These are phyloP conservation scores for Raffaelea deltoideospora DNA, from an alignment of 2,329 filamentous ascomycete genomes.

Conservation along the genomic window DNA sequence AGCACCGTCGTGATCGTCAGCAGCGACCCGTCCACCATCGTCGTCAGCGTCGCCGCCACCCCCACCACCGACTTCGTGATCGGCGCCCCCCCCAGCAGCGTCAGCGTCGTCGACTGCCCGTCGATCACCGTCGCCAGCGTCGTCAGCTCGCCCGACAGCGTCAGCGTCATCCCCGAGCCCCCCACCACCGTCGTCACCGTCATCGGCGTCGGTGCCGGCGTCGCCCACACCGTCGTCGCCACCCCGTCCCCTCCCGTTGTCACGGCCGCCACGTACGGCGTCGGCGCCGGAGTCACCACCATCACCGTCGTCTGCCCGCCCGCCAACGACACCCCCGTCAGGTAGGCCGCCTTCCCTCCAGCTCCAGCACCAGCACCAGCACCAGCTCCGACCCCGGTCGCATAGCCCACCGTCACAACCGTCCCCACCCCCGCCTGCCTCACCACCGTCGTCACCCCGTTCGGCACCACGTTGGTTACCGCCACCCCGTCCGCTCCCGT, in stretches of 20 bases:
- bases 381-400: slow-evolving; percentile 4
- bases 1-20: not conserved
- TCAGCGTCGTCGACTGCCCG: slow-evolving; percentile 13
- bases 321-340: too few relatives aligned
- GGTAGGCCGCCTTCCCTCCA: not conserved
- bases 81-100: too few relatives aligned
- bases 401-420: not conserved
- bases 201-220: slow-evolving; percentile 8
- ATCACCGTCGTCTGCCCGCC: too few relatives aligned
- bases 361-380: not conserved
- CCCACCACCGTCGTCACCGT: slow-evolving; percentile 7
- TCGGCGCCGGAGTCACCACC: too few relatives aligned
- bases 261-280: too few relatives aligned
- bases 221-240: too few relatives aligned
- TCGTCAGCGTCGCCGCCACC: not conserved
- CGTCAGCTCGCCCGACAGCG: slow-evolving; percentile 5
- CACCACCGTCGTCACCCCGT: slow-evolving; percentile 8
- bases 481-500: slow-evolving; percentile 1
- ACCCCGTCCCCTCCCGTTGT: too few relatives aligned
- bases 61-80: not conserved
- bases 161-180: not conserved
- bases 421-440: slow-evolving; percentile 1
- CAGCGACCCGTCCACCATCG: not conserved
- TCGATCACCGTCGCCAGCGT: slow-evolving; percentile 13
- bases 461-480: slow-evolving; percentile 1